Evolutionary conservation across 1,284 basidiomycete genomes (phyloP).

Genomic region (Agroathelia rolfsii): DNA sequence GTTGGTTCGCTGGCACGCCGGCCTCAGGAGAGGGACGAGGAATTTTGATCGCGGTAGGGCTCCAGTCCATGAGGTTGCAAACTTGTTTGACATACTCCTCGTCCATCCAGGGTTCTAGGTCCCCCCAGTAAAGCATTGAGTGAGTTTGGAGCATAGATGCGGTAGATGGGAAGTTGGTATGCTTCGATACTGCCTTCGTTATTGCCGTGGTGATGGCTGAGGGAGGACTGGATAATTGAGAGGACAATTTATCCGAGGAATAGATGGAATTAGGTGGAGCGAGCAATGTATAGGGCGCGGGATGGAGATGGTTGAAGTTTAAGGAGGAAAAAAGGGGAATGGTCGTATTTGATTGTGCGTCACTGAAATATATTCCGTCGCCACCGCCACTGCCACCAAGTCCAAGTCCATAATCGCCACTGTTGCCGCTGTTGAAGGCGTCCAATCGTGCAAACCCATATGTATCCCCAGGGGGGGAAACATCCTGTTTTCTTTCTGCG

Average conservation of each 20-base stretch:
- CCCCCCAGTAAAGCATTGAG: conserved; percentile 69
- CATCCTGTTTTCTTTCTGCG: too few species aligned
- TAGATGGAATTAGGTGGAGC: conserved; percentile 24
- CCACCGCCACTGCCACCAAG: too few species aligned
- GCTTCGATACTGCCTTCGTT: conserved; percentile 16
- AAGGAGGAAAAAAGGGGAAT: conserved; percentile 15
- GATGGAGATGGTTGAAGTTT: conserved; percentile 9
- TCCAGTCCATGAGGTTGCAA: conserved; percentile 71
- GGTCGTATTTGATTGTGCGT: too few species aligned
- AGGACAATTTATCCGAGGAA: too few species aligned
- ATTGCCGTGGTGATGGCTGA: conserved; percentile 16
- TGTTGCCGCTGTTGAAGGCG: conserved; percentile 20
- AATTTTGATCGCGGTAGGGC: conserved; percentile 59
- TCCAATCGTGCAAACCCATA: too few species aligned
- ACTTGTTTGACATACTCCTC: conserved; percentile 82
- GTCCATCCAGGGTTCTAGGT: conserved; percentile 87
- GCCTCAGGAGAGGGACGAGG: conserved; percentile 54
- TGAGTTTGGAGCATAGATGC: conserved; percentile 23
- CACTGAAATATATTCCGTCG: too few species aligned
- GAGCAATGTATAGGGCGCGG: conserved; percentile 25
- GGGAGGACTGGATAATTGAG: conserved; percentile 16
- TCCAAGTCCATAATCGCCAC: too few species aligned
- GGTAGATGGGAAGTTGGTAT: conserved; percentile 18
- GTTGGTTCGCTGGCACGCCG: conserved; percentile 46
- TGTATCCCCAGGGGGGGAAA: too few species aligned